Conservation (phyloP, 148 eudicot species). For the Cornus florida region DNA sequence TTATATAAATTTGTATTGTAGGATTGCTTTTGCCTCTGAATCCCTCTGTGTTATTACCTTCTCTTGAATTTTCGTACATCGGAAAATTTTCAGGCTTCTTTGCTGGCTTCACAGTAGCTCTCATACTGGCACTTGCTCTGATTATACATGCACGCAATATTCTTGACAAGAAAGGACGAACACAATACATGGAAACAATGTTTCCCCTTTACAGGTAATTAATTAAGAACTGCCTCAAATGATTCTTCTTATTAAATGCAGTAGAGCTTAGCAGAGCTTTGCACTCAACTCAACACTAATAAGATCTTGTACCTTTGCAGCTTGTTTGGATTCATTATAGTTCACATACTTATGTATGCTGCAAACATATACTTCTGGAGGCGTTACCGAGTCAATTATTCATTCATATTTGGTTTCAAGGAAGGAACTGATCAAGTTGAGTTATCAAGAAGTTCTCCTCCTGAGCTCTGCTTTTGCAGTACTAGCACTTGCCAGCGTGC, state of each 20-base stretch:
- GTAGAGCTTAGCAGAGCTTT: too few species aligned
- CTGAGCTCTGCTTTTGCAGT: conserved; percentile 17
- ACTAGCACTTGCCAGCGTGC: conserved; percentile 23
- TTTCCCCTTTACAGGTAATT: conserved; percentile 38
- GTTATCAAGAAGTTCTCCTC: conserved; percentile 27
- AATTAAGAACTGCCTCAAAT: too few species aligned
- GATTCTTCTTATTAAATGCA: not conserved
- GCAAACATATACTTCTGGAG: conserved; percentile 37
- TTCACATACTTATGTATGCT: conserved; percentile 29
- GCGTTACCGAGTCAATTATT: conserved; percentile 30
- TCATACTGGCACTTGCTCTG: conserved; percentile 22
- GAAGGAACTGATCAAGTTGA: conserved; percentile 28
- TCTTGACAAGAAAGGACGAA: conserved; percentile 11
- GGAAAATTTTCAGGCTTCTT: conserved; percentile 25
- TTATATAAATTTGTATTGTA: not conserved
- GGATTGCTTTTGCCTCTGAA: too few species aligned
- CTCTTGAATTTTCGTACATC: not conserved
- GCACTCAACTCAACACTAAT: too few species aligned
- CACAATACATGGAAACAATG: conserved; percentile 28
- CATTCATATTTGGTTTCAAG: conserved; percentile 38
- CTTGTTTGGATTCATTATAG: conserved; percentile 28
- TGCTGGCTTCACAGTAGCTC: conserved; percentile 25
- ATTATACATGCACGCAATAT: conserved; percentile 19
- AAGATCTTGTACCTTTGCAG: conserved; percentile 11
- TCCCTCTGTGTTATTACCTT: not conserved